These are phyloP conservation scores for Apiospora saccharicola DNA, from an alignment of 2,329 filamentous ascomycete species.

Conservation along the genomic window DNA sequence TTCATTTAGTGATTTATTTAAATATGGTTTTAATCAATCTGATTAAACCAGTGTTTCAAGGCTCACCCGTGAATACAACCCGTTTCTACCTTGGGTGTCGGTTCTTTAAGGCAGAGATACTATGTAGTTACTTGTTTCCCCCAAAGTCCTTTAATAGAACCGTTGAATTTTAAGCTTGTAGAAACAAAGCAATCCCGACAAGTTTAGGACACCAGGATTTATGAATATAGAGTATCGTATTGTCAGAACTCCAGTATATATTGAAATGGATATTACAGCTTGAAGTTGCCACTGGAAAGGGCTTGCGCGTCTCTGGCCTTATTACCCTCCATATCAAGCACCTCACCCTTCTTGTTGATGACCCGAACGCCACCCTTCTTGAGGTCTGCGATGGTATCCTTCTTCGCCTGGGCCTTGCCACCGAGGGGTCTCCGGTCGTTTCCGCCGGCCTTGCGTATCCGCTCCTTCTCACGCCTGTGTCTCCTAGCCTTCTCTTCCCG, in stretches of 20 bases:
- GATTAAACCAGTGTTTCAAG: too few species aligned
- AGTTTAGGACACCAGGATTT: too few species aligned
- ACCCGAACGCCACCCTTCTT: conserved; percentile 84
- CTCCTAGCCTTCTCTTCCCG: conserved; percentile 83
- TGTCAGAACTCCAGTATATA: conserved; percentile 10
- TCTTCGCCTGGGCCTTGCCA: conserved; percentile 66
- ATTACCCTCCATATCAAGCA: conserved; percentile 84
- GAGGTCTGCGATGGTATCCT: conserved; percentile 55
- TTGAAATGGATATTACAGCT: conserved; percentile 55
- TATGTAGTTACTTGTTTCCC: too few species aligned
- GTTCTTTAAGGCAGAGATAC: too few species aligned
- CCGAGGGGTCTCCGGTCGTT: conserved; percentile 57
- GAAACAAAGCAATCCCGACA: not conserved
- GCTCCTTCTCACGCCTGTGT: conserved; percentile 85
- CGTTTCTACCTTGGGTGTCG: too few species aligned
- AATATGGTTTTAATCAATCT: too few species aligned
- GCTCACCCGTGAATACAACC: too few species aligned
- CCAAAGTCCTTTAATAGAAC: not conserved
- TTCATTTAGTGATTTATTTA: too few species aligned
- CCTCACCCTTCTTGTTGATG: conserved; percentile 87
- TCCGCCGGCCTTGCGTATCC: conserved; percentile 73
- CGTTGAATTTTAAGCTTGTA: not conserved
- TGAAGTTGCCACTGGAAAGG: conserved; percentile 65
- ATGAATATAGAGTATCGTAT: not conserved
- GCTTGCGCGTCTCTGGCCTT: conserved; percentile 65